Conservation (phyloP, 306 rosid species). For the Prunus armeniaca region DNA sequence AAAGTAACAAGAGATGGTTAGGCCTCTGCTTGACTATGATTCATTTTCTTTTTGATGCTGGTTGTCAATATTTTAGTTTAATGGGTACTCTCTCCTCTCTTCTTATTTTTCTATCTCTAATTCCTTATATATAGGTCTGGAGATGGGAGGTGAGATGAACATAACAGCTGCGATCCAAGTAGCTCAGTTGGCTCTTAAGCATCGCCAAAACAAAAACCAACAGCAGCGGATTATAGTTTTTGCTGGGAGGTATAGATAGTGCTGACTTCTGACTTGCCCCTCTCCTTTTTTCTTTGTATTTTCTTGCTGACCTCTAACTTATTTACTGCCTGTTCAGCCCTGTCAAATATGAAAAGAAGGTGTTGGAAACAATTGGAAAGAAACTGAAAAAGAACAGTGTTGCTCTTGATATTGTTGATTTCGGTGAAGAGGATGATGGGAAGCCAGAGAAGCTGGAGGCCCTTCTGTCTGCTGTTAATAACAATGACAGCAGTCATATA, state of each 20-base stretch:
- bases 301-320: not conserved
- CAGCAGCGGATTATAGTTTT: constrained; percentile 43
- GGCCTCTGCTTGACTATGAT: not conserved
- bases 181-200: constrained; percentile 48
- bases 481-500: constrained; percentile 37
- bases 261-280: not conserved
- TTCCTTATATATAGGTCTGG: constrained; percentile 24
- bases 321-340: constrained; percentile 18
- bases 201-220: constrained; percentile 42
- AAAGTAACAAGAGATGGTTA: not conserved
- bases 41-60: not conserved
- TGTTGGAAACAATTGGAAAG: constrained; percentile 37
- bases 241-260: constrained; percentile 36
- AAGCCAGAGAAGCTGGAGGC: constrained; percentile 46
- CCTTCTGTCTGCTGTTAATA: constrained; percentile 42
- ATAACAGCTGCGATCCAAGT: constrained; percentile 38
- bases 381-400: constrained; percentile 45
- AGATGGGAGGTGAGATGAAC: constrained; percentile 44
- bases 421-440: constrained; percentile 43
- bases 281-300: not conserved
- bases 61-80: not conserved
- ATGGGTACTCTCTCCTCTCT: not conserved
- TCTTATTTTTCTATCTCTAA: not conserved
- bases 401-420: constrained; percentile 41
- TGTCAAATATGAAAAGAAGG: constrained; percentile 36